These are phyloP conservation scores for Pseudogymnoascus sp. DNA, from an alignment of 2,329 filamentous ascomycete species.

Conservation along the genomic window DNA sequence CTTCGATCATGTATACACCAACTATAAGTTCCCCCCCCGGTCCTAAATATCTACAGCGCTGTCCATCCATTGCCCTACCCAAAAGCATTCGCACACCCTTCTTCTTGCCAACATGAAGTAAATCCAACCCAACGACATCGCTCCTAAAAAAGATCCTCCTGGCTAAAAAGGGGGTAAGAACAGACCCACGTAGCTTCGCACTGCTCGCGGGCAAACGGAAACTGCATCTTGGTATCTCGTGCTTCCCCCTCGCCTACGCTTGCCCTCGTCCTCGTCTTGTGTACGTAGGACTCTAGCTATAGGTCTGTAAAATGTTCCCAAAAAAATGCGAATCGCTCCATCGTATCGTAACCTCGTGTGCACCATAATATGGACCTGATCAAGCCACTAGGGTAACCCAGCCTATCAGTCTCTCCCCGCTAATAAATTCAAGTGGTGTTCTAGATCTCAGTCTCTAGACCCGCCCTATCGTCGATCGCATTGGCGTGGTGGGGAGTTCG, in stretches of 20 bases:
- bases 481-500: conserved; percentile 14
- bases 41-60: conserved; percentile 1
- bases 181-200: background rate
- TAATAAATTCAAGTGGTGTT: background rate
- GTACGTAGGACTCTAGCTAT: background rate
- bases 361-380: background rate
- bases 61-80: background rate
- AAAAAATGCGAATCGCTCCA: conserved; percentile 6
- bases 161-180: background rate
- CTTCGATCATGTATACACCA: conserved; percentile 6
- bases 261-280: background rate
- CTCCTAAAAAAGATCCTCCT: background rate
- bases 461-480: conserved; percentile 1
- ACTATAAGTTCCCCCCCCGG: background rate
- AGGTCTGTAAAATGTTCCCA: background rate
- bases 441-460: conserved; percentile 5
- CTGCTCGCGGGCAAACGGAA: background rate
- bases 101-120: conserved; percentile 1
- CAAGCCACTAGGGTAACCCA: background rate
- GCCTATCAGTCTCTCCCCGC: background rate
- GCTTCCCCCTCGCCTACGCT: background rate
- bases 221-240: conserved; percentile 2
- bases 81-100: background rate
- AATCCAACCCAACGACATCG: background rate
- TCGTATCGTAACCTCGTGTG: background rate